These are phyloP conservation scores for Iris macrosiphon DNA, from an alignment of 106 monocot species.

Conservation along the genomic window DNA sequence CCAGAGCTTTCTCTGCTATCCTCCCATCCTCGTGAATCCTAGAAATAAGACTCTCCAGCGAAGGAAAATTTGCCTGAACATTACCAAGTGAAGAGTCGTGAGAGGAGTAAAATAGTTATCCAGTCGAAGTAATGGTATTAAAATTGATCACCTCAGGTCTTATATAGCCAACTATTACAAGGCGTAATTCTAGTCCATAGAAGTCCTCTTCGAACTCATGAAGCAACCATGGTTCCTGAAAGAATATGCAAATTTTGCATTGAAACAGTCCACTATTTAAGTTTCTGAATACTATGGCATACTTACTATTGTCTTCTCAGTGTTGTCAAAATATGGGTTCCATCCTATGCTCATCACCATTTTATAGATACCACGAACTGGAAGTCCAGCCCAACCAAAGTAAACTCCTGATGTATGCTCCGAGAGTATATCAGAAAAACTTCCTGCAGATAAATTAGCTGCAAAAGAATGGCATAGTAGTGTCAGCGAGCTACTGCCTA, in stretches of 20 bases:
- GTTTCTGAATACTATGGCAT: too few species aligned
- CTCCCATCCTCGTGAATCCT: constrained; percentile 82
- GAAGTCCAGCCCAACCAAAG: constrained; percentile 87
- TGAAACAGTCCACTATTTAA: background rate
- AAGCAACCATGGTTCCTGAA: constrained; percentile 92
- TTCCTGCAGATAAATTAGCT: constrained; percentile 88
- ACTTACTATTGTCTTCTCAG: constrained; percentile 85
- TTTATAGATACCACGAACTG: constrained; percentile 67
- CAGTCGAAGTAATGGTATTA: too few species aligned
- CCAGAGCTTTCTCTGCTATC: constrained; percentile 81
- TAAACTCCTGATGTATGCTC: constrained; percentile 92
- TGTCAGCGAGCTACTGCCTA: background rate
- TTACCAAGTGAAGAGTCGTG: too few species aligned
- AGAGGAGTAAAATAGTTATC: too few species aligned
- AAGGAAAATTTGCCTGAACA: constrained; percentile 77
- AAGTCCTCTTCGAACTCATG: constrained; percentile 89
- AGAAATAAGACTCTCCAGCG: constrained; percentile 84
- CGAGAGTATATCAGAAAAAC: constrained; percentile 57
- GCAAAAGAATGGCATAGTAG: constrained; percentile 11
- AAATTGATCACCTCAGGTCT: constrained; percentile 99
- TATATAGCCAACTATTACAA: constrained; percentile 85
- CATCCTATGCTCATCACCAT: constrained; percentile 99
- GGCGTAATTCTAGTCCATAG: constrained; percentile 86
- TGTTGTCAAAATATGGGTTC: constrained; percentile 96
- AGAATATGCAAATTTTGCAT: background rate